A percentile compares a stretch with the other conserved stretches of the same genome.
Evolutionary conservation across 176 grass and related monocot genomes (phyloP).

Genomic region (Themeda triandra): DNA sequence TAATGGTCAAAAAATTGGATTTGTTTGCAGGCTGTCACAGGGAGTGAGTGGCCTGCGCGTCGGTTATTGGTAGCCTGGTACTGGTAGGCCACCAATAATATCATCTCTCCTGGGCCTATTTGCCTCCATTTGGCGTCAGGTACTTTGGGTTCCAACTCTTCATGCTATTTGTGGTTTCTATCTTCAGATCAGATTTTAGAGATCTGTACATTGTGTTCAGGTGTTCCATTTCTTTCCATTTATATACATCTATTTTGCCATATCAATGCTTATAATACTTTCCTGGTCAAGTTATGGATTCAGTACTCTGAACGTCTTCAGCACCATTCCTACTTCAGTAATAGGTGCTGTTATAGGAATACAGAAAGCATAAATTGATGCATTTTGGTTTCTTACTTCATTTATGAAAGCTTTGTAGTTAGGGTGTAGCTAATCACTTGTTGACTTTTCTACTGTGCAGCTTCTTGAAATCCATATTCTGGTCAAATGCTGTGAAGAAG

Average conservation of each 20-base stretch:
- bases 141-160: slow-evolving; percentile 14
- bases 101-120: slow-evolving; percentile 17
- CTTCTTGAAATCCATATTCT: slow-evolving; percentile 21
- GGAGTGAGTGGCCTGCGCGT: slow-evolving; percentile 41
- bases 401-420: slow-evolving; percentile 8
- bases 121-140: slow-evolving; percentile 24
- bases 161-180: slow-evolving; percentile 4
- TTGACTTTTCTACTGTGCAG: slow-evolving; percentile 27
- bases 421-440: not conserved
- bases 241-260: not conserved
- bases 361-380: not conserved
- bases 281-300: not conserved
- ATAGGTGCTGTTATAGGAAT: not conserved
- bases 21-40: slow-evolving; percentile 40
- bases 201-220: not conserved
- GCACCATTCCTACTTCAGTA: not conserved
- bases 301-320: slow-evolving; percentile 6
- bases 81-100: slow-evolving; percentile 20
- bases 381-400: not conserved
- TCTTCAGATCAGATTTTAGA: not conserved
- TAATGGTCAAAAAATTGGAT: slow-evolving; percentile 26
- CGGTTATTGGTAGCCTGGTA: slow-evolving; percentile 27
- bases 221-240: not conserved
- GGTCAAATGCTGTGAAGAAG: slow-evolving; percentile 15
- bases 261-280: not conserved